Evolutionary conservation across 2,329 filamentous ascomycete species (phyloP), one percentile per base, ranked within the genome.

Genomic region (Macroventuria anomochaeta): DNA sequence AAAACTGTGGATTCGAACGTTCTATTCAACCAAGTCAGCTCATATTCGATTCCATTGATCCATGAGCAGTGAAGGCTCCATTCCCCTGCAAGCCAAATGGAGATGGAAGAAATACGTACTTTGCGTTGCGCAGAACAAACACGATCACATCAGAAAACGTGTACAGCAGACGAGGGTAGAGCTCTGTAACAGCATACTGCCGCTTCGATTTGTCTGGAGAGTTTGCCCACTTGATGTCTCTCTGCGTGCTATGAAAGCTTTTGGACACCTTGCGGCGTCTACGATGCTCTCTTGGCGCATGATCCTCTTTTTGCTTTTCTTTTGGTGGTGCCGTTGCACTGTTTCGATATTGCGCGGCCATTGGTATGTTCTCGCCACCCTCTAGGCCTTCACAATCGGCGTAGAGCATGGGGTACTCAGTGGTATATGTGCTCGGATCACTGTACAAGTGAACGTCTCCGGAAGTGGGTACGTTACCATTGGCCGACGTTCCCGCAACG

Each of bases 351-450:
- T 32, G 25, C 2, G 64, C 59, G 7, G 61, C 67, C 6, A 68
- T 36, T n/a, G 76, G 76, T 10, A 66, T 63, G 13, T 67, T 70
- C 55, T 81, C 80, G 8, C 81, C 81, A 26, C 80, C 80, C 18
- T 79, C 75, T 5, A 83, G 74, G 0, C 81, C 81, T 68, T 83
- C 81, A 51, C 80, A 83, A 56, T 83, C 81, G 15, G 81, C 79
- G 46, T 78, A 78, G 5, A 83, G 70, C 20, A 82, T 72, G 0
- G 80, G 80, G 5, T 71, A 61, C 4, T 70, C 68, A 10, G n/a
- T n/a, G n/a, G n/a, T n/a, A 70, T 21, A 33, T 8, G 32, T 43
- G 15, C 7, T 6, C 13, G 39, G 47, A 15, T 32, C 47, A n/a
- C 23, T 17, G 17, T 44, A 36, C 2, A 44, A n/a, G 10, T 36